Base-by-base conservation (phyloP, 805 yeast species). In the Citeromyces matritensis region DNA sequence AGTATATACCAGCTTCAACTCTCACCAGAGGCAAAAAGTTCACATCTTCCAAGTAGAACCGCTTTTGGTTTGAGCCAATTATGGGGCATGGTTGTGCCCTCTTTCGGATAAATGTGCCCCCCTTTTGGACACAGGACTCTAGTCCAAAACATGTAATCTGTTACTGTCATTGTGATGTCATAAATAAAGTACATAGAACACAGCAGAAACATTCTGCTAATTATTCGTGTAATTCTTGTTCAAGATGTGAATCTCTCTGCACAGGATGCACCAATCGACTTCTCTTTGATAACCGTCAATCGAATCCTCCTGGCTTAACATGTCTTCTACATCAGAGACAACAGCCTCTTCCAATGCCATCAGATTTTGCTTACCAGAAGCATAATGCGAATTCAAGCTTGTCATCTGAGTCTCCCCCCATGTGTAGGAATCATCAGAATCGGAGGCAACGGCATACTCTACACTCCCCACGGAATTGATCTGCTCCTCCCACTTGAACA, bases 181-280 rank as follows among this genome's bases (percentile, higher is more conserved):
- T n/a, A n/a, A n/a, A n/a, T n/a, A n/a, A n/a, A n/a, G n/a, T n/a
- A n/a, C n/a, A n/a, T n/a, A n/a, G n/a, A n/a, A n/a, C n/a, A n/a
- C n/a, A 17, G 7, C 21, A 17, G 5, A 17, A 17, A 17, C 21
- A 5, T 7, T 17, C 21, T 5, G 6, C 21, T 17, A 17, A 17
- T 17, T 17, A 17, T 17, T 17, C 21, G 74, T 63, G 43, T 75
- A 78, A 7, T 78, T 78, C 43, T 68, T 64, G 51, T 86, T 88
- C 57, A 88, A 58, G 37, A 68, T 65, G 45, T 78, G 73, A 36
- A 88, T 81, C 44, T 84, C 93, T 24, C 88, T 66, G 47, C 96
- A 83, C 44, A 88, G 56, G 5, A 80, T 63, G 45, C 72, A 79
- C 97, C 97, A 88, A 43, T 85, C 95, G 33, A 82, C 75, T 34